Evolutionary conservation across 495 filamentous ascomycete species (phyloP).

Genomic region (Neurospora sp.): DNA sequence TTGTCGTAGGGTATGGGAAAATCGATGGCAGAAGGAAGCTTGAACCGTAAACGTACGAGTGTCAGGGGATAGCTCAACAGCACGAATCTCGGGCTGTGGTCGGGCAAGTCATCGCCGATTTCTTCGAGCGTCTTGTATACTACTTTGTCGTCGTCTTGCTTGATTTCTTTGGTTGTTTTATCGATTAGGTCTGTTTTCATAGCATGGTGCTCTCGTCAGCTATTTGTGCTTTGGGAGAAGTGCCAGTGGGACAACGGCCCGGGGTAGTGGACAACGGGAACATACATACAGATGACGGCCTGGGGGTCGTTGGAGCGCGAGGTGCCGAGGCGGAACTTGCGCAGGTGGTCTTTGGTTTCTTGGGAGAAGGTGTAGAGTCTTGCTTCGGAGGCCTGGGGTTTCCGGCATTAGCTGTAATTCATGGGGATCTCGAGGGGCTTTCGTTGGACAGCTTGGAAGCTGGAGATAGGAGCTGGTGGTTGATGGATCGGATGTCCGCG

Average conservation of each 20-base stretch:
- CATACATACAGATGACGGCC: conserved; percentile 80
- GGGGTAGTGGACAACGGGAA: conserved; percentile 13
- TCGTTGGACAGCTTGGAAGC: background rate
- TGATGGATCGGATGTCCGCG: background rate
- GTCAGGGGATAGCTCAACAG: conserved; percentile 84
- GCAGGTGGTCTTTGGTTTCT: conserved; percentile 74
- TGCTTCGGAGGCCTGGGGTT: conserved; percentile 60
- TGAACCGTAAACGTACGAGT: conserved; percentile 42
- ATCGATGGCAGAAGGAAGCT: background rate
- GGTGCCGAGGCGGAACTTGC: conserved; percentile 86
- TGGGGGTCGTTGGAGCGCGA: conserved; percentile 81
- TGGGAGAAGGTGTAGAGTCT: conserved; percentile 88
- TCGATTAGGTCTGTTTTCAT: conserved; percentile 63
- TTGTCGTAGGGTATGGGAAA: background rate
- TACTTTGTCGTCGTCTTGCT: conserved; percentile 55
- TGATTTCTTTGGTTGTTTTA: conserved; percentile 77
- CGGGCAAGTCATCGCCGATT: conserved; percentile 82
- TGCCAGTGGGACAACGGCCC: background rate
- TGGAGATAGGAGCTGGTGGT: background rate
- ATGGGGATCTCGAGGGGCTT: background rate
- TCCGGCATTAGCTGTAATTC: background rate
- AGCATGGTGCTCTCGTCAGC: too few species aligned
- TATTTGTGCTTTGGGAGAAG: too few species aligned
- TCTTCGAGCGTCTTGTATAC: conserved; percentile 72
- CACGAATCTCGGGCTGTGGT: conserved; percentile 79